Evolutionary conservation across 306 rosid genomes (phyloP).

Genomic region (Corylus heterophylla): DNA sequence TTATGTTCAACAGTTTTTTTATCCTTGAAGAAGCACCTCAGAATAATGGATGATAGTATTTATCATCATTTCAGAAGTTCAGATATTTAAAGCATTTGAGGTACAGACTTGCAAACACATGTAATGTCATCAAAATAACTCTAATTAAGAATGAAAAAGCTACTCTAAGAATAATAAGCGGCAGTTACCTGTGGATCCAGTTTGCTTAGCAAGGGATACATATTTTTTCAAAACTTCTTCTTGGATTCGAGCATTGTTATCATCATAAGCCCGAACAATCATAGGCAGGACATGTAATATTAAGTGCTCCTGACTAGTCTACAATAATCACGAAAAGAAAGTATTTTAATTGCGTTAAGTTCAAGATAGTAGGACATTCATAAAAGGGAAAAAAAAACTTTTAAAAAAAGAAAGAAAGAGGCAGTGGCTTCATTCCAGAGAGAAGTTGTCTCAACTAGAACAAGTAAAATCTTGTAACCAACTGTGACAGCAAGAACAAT

Average conservation of each 20-base stretch:
- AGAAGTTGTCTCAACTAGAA: not conserved
- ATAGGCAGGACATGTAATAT: constrained; percentile 84
- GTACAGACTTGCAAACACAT: not conserved
- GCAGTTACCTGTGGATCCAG: constrained; percentile 80
- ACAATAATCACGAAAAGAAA: constrained; percentile 29
- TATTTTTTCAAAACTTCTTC: constrained; percentile 94
- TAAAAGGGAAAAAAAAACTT: not conserved
- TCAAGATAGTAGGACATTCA: not conserved
- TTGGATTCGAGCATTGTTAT: constrained; percentile 88
- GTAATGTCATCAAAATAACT: not conserved
- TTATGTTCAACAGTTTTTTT: too few species aligned
- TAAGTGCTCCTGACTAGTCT: constrained; percentile 87
- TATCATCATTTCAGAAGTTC: not conserved
- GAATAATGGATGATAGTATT: not conserved
- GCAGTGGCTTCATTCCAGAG: not conserved
- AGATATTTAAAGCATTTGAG: not conserved
- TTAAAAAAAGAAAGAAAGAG: not conserved
- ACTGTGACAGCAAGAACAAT: not conserved
- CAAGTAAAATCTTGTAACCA: not conserved
- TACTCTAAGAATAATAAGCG: constrained; percentile 17
- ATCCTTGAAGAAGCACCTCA: not conserved
- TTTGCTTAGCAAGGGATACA: constrained; percentile 64
- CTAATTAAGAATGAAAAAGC: not conserved
- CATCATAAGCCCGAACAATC: constrained; percentile 92
- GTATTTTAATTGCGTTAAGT: not conserved